A percentile compares a stretch with the other conserved stretches of the same genome.
These are phyloP conservation scores for Vararia minispora DNA, from an alignment of 768 basidiomycete species.

Conservation along the genomic window DNA sequence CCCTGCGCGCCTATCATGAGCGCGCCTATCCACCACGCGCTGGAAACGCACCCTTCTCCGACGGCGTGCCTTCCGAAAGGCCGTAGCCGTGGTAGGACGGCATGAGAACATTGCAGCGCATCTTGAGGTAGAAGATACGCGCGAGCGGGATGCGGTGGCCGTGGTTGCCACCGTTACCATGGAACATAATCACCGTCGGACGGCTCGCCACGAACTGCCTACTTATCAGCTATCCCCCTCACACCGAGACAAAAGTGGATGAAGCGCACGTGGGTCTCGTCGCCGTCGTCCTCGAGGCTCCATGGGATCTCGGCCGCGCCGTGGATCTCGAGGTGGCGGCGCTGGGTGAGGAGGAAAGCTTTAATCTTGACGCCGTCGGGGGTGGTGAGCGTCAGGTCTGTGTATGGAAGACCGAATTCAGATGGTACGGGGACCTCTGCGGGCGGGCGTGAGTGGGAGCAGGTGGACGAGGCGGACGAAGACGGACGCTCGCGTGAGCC, in stretches of 20 bases:
- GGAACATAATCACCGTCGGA: slow-evolving; percentile 89
- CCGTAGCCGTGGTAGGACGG: slow-evolving; percentile 96
- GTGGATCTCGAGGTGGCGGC: slow-evolving; percentile 29
- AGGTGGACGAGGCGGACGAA: background rate
- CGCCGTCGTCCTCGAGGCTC: slow-evolving; percentile 26
- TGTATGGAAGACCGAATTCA: slow-evolving; percentile 62
- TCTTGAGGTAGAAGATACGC: slow-evolving; percentile 64
- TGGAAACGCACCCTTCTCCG: slow-evolving; percentile 59
- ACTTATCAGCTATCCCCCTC: background rate
- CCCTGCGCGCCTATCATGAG: slow-evolving; percentile 32
- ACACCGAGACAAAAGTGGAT: background rate
- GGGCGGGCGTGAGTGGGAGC: background rate
- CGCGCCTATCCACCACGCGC: background rate
- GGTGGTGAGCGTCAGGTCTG: slow-evolving; percentile 62
- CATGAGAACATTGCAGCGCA: slow-evolving; percentile 93
- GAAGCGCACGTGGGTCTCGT: slow-evolving; percentile 47
- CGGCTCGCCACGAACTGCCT: slow-evolving; percentile 36
- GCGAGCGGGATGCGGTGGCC: slow-evolving; percentile 90
- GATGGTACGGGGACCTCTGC: slow-evolving; percentile 57
- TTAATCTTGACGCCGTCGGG: slow-evolving; percentile 61
- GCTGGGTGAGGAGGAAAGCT: slow-evolving; percentile 69
- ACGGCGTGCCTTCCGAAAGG: slow-evolving; percentile 74
- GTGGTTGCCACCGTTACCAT: slow-evolving; percentile 80
- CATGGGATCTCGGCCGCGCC: slow-evolving; percentile 16
- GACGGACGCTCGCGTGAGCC: slow-evolving; percentile 66